Percentiles rank a stretch among this genome's conserved stretches.
Evolutionary conservation across 2,329 filamentous ascomycete genomes (phyloP).

Genomic region (Apiospora rasikravindrae): DNA sequence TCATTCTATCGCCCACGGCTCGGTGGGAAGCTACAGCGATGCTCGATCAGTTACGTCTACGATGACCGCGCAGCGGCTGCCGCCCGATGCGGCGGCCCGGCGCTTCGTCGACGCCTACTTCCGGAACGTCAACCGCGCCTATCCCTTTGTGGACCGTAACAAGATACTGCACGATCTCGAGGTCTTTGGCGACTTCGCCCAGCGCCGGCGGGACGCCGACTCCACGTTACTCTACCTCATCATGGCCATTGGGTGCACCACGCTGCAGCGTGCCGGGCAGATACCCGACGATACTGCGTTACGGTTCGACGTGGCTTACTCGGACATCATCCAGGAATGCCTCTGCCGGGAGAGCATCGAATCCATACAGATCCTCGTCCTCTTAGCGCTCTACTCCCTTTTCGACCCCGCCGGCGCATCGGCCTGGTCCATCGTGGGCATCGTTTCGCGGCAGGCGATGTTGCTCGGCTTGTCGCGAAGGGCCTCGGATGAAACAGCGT

Average conservation of each 20-base stretch:
- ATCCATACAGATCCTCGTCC: slow-evolving; percentile 47
- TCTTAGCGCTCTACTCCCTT: slow-evolving; percentile 49
- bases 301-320: slow-evolving; percentile 44
- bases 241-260: slow-evolving; percentile 53
- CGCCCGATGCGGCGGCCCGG: slow-evolving; percentile 35
- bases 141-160: slow-evolving; percentile 49
- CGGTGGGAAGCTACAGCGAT: slow-evolving; percentile 18
- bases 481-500: slow-evolving; percentile 34
- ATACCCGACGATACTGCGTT: slow-evolving; percentile 39
- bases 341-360: slow-evolving; percentile 42
- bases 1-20: slow-evolving; percentile 17
- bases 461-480: slow-evolving; percentile 44
- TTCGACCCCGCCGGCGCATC: slow-evolving; percentile 48
- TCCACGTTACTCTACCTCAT: slow-evolving; percentile 48
- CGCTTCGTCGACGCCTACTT: slow-evolving; percentile 51
- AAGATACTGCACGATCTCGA: slow-evolving; percentile 44
- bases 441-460: slow-evolving; percentile 46
- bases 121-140: slow-evolving; percentile 50
- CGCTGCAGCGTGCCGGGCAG: slow-evolving; percentile 48
- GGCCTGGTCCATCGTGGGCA: slow-evolving; percentile 46
- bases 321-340: slow-evolving; percentile 48
- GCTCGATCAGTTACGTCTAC: slow-evolving; percentile 4
- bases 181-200: slow-evolving; percentile 31
- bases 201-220: slow-evolving; percentile 34
- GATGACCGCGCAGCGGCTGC: slow-evolving; percentile 23